Conservation (phyloP, 2,329 filamentous ascomycete species). For the Fusarium proliferatum region DNA sequence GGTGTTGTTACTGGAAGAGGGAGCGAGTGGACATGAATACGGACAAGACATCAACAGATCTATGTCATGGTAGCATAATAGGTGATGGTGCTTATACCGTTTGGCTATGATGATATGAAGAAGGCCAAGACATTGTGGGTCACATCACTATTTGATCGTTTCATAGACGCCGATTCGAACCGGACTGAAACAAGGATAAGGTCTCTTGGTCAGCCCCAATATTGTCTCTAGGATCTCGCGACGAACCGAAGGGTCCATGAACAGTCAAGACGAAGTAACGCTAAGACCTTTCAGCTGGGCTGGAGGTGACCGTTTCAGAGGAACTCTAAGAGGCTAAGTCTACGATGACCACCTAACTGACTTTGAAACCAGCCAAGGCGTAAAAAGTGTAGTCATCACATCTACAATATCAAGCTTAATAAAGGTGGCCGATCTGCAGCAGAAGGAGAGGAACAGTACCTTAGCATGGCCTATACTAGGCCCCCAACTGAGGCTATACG, state of each 20-base stretch:
- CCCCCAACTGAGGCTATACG: constrained; percentile 30
- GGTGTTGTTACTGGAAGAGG: background rate
- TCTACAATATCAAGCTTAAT: constrained; percentile 12
- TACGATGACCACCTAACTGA: constrained; percentile 3
- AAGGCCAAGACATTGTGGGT: constrained; percentile 11
- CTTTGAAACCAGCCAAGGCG: constrained; percentile 30
- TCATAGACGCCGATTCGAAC: background rate
- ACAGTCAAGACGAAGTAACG: constrained; percentile 9
- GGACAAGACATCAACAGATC: constrained; percentile 3
- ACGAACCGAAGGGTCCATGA: constrained; percentile 23
- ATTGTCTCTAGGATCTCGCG: constrained; percentile 22
- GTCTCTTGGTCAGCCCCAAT: constrained; percentile 4
- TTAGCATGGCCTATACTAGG: constrained; percentile 8
- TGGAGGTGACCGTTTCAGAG: constrained; percentile 9
- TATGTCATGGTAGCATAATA: constrained; percentile 10
- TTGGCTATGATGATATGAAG: constrained; percentile 18
- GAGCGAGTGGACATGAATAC: background rate
- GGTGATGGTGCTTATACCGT: constrained; percentile 11
- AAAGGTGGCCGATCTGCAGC: constrained; percentile 27
- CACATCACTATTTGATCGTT: constrained; percentile 18
- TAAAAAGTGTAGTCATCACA: constrained; percentile 9
- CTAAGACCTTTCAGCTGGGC: constrained; percentile 26
- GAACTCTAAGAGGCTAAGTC: constrained; percentile 6
- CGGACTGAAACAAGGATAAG: constrained; percentile 19
- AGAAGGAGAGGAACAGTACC: background rate